Base-by-base conservation (phyloP, 495 filamentous ascomycete species). In the Hyaloscypha hepaticicola region DNA sequence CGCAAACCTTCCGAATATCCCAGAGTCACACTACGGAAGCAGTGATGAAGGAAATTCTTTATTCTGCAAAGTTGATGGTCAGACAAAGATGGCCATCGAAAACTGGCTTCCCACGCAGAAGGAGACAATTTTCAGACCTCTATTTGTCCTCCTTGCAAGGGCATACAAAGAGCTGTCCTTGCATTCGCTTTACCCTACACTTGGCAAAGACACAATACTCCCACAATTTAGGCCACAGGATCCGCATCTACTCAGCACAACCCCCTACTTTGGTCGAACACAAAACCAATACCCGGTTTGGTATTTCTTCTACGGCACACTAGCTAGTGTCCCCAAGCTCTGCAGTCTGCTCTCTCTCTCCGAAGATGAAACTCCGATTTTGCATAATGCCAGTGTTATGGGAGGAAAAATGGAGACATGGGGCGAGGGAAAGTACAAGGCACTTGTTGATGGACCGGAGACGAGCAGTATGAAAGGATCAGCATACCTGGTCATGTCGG, bases 221-320 rank as follows among this genome's bases (percentile, higher is more conserved):
- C 74, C 77, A 5, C 77, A 79, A 55, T 49, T 67, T 62, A 71
- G 76, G 2, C 61, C 55, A 19, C 58, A 49, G 25, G 62, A 64
- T 64, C 5, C 48, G 28, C 56, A 55, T 49, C 64, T 62, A 29
- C 16, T 55, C 33, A 27, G 50, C 4, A 21, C 31, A 3, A 29
- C 1, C 2, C 28, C 28, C 6, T 26, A 33, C 16, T 31, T 59
- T 34, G 28, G 5, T 51, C 66, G 4, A 38, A n/a, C 38, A 50
- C 67, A 69, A 56, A 62, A 74, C 26, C 70, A 73, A n/a, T 72
- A 73, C 25, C 78, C 77, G 0, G 72, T 79, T 2, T 77, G 70
- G 73, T 77, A 76, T 52, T 77, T 77, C 61, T 72, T 78, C 59
- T 77, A 78, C 65, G 76, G 77, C 21, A 77, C 66, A 8, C 70